Evolutionary conservation across 2,329 filamentous ascomycete species (phyloP), one percentile per base, ranked within the genome.

Genomic region (Westerdykella aurantiaca): DNA sequence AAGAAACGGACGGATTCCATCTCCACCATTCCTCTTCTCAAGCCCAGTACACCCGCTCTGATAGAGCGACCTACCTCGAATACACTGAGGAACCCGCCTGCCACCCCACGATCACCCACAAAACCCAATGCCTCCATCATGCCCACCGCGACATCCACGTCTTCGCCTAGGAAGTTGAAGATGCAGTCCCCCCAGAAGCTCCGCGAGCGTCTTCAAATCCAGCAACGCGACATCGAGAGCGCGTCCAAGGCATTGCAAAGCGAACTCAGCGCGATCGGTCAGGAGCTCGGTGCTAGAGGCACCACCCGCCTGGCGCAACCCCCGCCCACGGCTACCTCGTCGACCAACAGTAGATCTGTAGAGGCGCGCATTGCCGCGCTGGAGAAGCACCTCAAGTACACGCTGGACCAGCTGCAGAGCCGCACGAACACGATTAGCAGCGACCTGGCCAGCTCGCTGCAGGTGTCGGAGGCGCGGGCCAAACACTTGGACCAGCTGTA

Each of bases 401-500:
- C 61, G 1, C 51, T 67, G 2, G 63, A 16, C 66, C 68, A 39
- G 64, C 53, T 68, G 4, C 56, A 55, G 6, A 48, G 52, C 10
- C 59, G 61, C 13, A 58, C 58, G 16, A 38, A 52, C 1, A 70
- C 75, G 4, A 76, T 95, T 40, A 80, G 85, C 48, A 74, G 72
- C 23, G 88, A 95, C 52, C 72, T 94, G 53, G 81, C 88, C 34
- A 80, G 74, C 16, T 83, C 82, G 1, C 74, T 95, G 12, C 77
- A 80, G 56, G 81, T 88, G 1, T 82, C 80, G 12, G 89, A 96
- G 63, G 78, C 78, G 46, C 90, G 93, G 56, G 83, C 84, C 46
- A 85, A 83, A 56, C 85, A 85, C 34, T 80, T 96, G 42, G 90
- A 96, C 63, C 86, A 94, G 68, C 72, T 95, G 41, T 95, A 94